Base-by-base conservation (phyloP, 2,329 filamentous ascomycete species). In the Stachybotrys echinatus region DNA sequence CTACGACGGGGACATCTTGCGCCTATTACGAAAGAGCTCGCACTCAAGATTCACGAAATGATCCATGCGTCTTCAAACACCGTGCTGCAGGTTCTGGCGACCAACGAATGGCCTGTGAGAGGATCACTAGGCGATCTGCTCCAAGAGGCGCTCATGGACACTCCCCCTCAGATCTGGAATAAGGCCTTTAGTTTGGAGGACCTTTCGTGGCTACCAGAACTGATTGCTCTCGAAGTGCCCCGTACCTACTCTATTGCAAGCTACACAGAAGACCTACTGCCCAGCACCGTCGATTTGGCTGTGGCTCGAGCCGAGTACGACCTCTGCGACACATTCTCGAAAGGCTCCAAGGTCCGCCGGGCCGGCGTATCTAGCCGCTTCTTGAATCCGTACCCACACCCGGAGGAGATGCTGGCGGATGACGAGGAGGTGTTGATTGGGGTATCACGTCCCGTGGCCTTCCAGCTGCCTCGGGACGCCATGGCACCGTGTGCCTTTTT, bases 181-280 rank as follows among this genome's bases (percentile, higher is more conserved):
- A 67, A 67, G 20, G 75, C 75, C 0, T 80, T 79, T 48, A 67
- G 69, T 42, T 63, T 77, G 0, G 62, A 65, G 17, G 65, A 75
- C 38, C 54, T 79, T 0, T 58, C 65, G 0, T 78, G 76, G 76
- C 61, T 80, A 0, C 54, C 63, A 0, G 73, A 77, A 2, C 64
- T 79, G 2, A 67, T 80, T 7, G 54, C 67, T 0, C 64, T 79
- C 2, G 76, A 80, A 55, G 70, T 79, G 0, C 76, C 76, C 1
- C 69, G 76, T 10, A 79, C 76, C 0, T 80, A 80, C 52, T 77
- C 73, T 37, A 79, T 80, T 40, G 77, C 77, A 0, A 77, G 69
- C 57, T 72, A 70, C 54, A 70, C 72, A 0, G 68, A 77, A 3
- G 76, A 78, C 45, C 61, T 80, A 5, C 69, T 80, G 0, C 77